phyloP scores from a whole-genome alignment of 805 yeast genomes.

The Saturnispora galanensis region DNA sequence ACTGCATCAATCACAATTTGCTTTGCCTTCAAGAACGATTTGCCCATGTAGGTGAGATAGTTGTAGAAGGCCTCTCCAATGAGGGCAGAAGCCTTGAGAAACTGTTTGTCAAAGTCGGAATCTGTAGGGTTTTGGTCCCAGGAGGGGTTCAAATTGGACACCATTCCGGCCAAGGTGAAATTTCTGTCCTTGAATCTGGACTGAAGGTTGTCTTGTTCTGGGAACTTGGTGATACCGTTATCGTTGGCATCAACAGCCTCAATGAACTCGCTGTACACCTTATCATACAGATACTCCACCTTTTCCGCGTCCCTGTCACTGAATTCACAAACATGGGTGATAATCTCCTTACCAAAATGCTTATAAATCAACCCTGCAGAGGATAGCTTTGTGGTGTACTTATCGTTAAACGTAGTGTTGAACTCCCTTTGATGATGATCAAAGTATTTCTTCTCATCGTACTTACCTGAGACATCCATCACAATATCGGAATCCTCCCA shows the following conservation, averaged over 20 bases:
- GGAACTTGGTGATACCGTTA: slow-evolving; percentile 76
- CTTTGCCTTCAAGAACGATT: slow-evolving; percentile 88
- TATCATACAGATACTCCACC: slow-evolving; percentile 56
- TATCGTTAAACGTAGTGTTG: slow-evolving; percentile 54
- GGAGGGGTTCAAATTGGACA: slow-evolving; percentile 72
- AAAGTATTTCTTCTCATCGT: slow-evolving; percentile 75
- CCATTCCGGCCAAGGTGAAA: slow-evolving; percentile 69
- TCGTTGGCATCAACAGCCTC: slow-evolving; percentile 95
- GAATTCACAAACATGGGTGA: slow-evolving; percentile 40
- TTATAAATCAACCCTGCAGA: slow-evolving; percentile 93
- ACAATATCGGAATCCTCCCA: slow-evolving; percentile 88
- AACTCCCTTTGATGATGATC: slow-evolving; percentile 98
- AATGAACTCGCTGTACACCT: slow-evolving; percentile 76
- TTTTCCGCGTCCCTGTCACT: slow-evolving; percentile 23
- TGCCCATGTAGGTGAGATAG: slow-evolving; percentile 60
- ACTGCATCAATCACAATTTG: slow-evolving; percentile 66
- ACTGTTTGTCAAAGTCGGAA: slow-evolving; percentile 55
- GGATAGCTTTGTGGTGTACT: slow-evolving; percentile 68
- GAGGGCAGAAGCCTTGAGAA: slow-evolving; percentile 59
- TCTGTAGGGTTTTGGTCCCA: slow-evolving; percentile 70
- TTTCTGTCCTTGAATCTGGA: slow-evolving; percentile 64
- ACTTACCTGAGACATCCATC: slow-evolving; percentile 89
- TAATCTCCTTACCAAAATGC: slow-evolving; percentile 68
- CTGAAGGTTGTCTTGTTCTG: slow-evolving; percentile 36
- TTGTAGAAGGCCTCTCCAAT: slow-evolving; percentile 77